Evolutionary conservation across 176 grass and related monocot species (phyloP).

Genomic region (Carex littledalei): DNA sequence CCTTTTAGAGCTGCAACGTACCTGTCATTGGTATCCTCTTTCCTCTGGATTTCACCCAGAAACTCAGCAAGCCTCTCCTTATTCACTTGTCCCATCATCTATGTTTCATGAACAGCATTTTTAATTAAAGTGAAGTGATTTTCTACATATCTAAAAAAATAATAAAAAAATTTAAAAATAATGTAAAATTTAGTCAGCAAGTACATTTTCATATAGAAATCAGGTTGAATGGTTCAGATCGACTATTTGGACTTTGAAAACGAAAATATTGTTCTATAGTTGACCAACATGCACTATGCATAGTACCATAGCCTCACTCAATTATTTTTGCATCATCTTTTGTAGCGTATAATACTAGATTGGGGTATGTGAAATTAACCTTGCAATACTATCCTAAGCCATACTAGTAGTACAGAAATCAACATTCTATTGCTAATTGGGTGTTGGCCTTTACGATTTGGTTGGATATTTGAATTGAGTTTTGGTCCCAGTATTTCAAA

Average conservation of each 20-base stretch:
- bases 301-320: too few relatives aligned
- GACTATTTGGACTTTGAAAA: too few relatives aligned
- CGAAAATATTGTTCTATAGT: too few relatives aligned
- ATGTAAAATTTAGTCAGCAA: too few relatives aligned
- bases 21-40: constrained; percentile 76
- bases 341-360: neutral
- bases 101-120: neutral
- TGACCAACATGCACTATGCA: too few relatives aligned
- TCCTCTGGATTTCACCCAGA: constrained; percentile 79
- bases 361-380: neutral
- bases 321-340: too few relatives aligned
- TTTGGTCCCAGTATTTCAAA: neutral
- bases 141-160: too few relatives aligned
- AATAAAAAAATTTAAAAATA: too few relatives aligned
- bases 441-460: neutral
- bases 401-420: neutral
- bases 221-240: too few relatives aligned
- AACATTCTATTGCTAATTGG: neutral
- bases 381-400: neutral
- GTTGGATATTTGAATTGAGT: neutral
- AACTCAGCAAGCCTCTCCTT: constrained; percentile 88
- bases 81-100: constrained; percentile 96
- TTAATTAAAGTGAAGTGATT: constrained; percentile 4
- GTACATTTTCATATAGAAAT: too few relatives aligned
- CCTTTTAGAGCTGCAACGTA: constrained; percentile 88